Evolutionary conservation across 371 early-diverging fungal species (phyloP), one percentile per base, ranked within the genome.

Genomic region (Rhizopus microsporus): DNA sequence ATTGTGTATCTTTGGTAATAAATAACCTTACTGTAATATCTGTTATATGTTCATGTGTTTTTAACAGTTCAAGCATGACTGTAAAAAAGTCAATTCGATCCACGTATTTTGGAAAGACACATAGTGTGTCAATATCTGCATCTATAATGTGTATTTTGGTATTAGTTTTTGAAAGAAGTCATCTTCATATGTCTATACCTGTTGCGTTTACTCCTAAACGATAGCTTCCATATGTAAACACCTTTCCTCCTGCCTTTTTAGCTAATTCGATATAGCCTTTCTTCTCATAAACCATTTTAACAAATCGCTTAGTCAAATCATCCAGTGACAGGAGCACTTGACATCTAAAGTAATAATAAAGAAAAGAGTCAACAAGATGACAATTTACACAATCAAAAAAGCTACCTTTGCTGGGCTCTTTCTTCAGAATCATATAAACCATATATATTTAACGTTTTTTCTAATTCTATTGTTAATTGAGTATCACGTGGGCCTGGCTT

Each of bases 121-220:
- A 96, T n/a, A 97, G 66, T 0, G 94, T 91, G 78, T 97, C 97
- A 52, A 97, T 93, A 85, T 97, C 97, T 5, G 91, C 87, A 34
- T 87, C 92, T 68, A 54, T 7, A n/a, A 39, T 23, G 7, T 10
- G 47, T 8, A 13, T 30, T 43, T 43, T 43, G 13, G 33, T 33
- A 4, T 7, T 1, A 3, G 6, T 32, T 33, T 44, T 8, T 35
- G 4, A 16, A 50, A 45, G 17, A 29, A 4, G 33, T 0, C 3
- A 43, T 15, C n/a, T 51, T 38, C 10, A 33, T 34, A 34, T 23
- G 6, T 39, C 40, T 13, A 42, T 77, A 69, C 91, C 88, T 33
- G 76, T 75, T 6, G 88, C 86, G 71, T 97, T 93, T 1, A 93
- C 97, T 10, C 96, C 97, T n/a, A 96, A 79, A 13, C 93, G 80